Evolutionary conservation across 2,329 filamentous ascomycete genomes (phyloP).

Genomic region (Thelonectria olida): DNA sequence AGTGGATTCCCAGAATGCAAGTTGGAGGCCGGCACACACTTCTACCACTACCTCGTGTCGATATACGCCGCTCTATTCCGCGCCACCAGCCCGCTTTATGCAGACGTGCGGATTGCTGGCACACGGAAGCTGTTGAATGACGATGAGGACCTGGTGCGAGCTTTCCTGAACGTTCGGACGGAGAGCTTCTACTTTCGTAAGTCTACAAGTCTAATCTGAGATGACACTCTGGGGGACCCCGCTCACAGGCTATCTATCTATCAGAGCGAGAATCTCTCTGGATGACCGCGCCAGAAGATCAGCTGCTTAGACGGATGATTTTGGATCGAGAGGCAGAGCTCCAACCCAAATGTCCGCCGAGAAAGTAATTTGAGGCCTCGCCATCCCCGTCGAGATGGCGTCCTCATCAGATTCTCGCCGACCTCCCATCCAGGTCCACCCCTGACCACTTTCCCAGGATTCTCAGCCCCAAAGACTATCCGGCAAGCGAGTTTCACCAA

Average conservation of each 20-base stretch:
- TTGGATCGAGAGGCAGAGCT: slow-evolving; percentile 38
- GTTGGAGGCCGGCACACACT: slow-evolving; percentile 39
- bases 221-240: neutral
- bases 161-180: slow-evolving; percentile 40
- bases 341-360: slow-evolving; percentile 28
- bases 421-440: slow-evolving; percentile 22
- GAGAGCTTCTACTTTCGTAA: slow-evolving; percentile 43
- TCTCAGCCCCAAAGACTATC: slow-evolving; percentile 22
- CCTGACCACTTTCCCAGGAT: slow-evolving; percentile 21
- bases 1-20: slow-evolving; percentile 41
- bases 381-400: slow-evolving; percentile 17
- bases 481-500: slow-evolving; percentile 23
- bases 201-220: neutral
- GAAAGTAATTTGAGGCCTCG: slow-evolving; percentile 6
- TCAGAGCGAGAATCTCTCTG: slow-evolving; percentile 39
- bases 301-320: slow-evolving; percentile 40
- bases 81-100: slow-evolving; percentile 40
- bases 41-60: slow-evolving; percentile 42
- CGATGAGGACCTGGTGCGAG: slow-evolving; percentile 34
- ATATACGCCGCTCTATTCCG: slow-evolving; percentile 41
- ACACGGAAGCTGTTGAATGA: slow-evolving; percentile 36
- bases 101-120: slow-evolving; percentile 35
- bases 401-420: slow-evolving; percentile 3
- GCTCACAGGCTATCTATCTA: slow-evolving; percentile 19
- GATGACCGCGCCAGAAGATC: slow-evolving; percentile 40